Evolutionary conservation across 164 flowering plant species (phyloP).

Genomic region (Tetrastigma voinierianum): DNA sequence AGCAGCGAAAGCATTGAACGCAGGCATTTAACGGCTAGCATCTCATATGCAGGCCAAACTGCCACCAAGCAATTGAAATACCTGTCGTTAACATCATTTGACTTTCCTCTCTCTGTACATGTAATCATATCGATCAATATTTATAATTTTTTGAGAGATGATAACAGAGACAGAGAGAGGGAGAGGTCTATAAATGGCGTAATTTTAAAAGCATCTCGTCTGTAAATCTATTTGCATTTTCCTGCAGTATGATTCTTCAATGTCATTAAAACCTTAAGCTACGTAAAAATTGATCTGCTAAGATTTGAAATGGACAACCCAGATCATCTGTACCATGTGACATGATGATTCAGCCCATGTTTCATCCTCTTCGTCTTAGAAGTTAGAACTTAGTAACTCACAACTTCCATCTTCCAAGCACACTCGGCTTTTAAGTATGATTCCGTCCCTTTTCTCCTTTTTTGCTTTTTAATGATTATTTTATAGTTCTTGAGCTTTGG

Average conservation of each 20-base stretch:
- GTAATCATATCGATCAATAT: no score
- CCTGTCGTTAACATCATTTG: constrained; percentile 15
- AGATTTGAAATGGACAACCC: not conserved
- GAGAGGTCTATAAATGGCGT: not conserved
- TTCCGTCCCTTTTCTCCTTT: no score
- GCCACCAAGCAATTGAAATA: constrained; percentile 15
- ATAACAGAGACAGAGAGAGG: no score
- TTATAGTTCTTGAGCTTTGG: no score
- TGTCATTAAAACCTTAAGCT: constrained; percentile 5
- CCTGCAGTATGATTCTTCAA: constrained; percentile 8
- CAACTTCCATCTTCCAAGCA: no score
- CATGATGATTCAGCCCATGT: not conserved
- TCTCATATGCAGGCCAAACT: constrained; percentile 20
- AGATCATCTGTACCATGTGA: constrained; percentile 2
- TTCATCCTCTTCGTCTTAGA: not conserved
- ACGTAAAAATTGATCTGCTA: no score
- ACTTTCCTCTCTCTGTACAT: constrained; percentile 2
- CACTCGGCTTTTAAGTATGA: no score
- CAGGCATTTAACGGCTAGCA: constrained; percentile 14
- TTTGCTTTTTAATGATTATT: no score
- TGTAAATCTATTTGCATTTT: constrained; percentile 12
- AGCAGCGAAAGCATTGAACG: constrained; percentile 7
- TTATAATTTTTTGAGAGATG: not conserved
- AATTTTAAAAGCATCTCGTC: constrained; percentile 3
- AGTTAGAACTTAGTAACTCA: no score